phyloP scores from a whole-genome alignment of 169 alveolate species.

The Plasmodium chabaudi region DNA sequence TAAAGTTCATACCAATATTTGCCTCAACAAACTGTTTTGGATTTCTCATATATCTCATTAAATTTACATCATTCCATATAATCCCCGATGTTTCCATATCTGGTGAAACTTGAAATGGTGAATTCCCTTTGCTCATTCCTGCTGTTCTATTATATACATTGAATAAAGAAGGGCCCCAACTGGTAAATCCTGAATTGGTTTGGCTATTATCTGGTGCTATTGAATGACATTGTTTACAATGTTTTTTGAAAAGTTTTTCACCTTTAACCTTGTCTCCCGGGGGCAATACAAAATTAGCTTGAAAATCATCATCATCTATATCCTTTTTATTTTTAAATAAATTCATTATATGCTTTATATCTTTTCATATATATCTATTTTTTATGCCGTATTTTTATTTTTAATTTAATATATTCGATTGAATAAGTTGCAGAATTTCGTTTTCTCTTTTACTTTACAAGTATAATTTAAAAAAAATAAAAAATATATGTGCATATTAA shows the following conservation, averaged over 20 bases:
- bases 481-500: too few species aligned
- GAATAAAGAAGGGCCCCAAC: constrained; percentile 88
- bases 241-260: constrained; percentile 87
- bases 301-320: constrained; percentile 78
- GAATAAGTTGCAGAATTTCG: too few species aligned
- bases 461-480: too few species aligned
- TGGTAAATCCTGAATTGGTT: constrained; percentile 82
- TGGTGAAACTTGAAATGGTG: constrained; percentile 81
- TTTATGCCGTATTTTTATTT: not conserved
- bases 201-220: constrained; percentile 88
- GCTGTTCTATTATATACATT: constrained; percentile 88
- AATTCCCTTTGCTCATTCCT: constrained; percentile 81
- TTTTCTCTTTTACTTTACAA: too few species aligned
- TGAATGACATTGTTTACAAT: constrained; percentile 90
- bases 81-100: constrained; percentile 83
- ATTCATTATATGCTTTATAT: constrained; percentile 14
- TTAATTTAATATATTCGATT: not conserved
- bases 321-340: constrained; percentile 36
- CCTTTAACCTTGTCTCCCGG: constrained; percentile 85
- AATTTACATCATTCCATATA: constrained; percentile 88
- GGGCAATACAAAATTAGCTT: constrained; percentile 83
- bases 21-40: constrained; percentile 83
- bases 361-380: not conserved
- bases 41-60: constrained; percentile 87
- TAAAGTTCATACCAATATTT: constrained; percentile 85